Evolutionary conservation across 2,329 filamentous ascomycete species (phyloP).

Genomic region (Metarhizium rileyi): DNA sequence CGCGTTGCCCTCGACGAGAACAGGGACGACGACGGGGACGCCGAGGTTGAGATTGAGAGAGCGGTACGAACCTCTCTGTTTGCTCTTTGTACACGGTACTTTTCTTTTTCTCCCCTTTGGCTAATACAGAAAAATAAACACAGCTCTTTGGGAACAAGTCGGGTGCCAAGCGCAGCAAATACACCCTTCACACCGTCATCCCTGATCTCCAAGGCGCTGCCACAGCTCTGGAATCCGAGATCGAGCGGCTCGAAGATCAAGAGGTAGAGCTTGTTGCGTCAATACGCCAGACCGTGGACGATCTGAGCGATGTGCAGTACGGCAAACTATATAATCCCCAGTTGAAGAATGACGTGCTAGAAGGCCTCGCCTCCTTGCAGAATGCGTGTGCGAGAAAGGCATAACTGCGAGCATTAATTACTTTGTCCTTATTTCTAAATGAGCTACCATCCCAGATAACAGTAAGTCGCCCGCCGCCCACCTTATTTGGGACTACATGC

Average conservation of each 20-base stretch:
- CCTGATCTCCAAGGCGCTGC: slow-evolving; percentile 60
- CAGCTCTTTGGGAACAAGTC: slow-evolving; percentile 49
- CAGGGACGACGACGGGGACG: slow-evolving; percentile 47
- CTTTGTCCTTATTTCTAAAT: neutral
- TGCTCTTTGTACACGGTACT: no score
- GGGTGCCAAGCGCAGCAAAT: slow-evolving; percentile 37
- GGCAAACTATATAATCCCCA: slow-evolving; percentile 60
- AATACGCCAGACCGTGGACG: slow-evolving; percentile 57
- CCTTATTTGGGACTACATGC: neutral
- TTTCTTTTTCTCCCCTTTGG: neutral
- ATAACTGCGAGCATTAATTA: slow-evolving; percentile 4
- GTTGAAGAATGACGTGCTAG: slow-evolving; percentile 56
- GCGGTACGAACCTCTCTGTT: slow-evolving; percentile 30
- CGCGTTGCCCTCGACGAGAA: slow-evolving; percentile 38
- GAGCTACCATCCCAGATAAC: neutral
- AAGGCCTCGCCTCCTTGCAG: slow-evolving; percentile 48
- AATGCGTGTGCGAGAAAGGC: slow-evolving; percentile 46
- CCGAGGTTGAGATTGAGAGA: slow-evolving; percentile 53
- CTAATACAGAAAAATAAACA: neutral
- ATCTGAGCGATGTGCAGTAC: slow-evolving; percentile 73
- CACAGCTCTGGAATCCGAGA: slow-evolving; percentile 56
- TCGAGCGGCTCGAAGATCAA: slow-evolving; percentile 55
- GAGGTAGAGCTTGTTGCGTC: slow-evolving; percentile 48
- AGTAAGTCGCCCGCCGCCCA: neutral
- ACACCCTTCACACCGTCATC: slow-evolving; percentile 56